Evolutionary conservation across 73 alveolate genomes (phyloP).

Genomic region (Paramecium primaurelia): DNA sequence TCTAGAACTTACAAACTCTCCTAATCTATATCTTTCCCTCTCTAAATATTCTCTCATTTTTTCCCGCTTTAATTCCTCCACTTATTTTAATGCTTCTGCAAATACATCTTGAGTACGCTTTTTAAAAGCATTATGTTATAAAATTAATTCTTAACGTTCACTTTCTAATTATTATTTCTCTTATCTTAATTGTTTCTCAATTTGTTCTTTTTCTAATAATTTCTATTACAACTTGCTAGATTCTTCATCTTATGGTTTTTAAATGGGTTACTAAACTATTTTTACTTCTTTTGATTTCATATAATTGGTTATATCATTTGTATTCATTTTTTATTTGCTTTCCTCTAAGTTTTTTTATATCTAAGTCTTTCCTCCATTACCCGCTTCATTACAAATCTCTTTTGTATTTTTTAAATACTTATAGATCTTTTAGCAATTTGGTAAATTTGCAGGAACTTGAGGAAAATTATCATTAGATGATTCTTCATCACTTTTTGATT

Average conservation of each 20-base stretch:
- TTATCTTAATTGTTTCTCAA: conserved; percentile 14
- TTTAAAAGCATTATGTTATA: not conserved
- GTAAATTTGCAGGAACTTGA: not conserved
- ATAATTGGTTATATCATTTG: not conserved
- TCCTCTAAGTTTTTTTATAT: not conserved
- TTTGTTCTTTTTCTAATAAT: not conserved
- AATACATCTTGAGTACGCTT: conserved; percentile 13
- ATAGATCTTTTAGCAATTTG: not conserved
- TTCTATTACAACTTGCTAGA: not conserved
- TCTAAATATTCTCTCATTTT: conserved; percentile 74
- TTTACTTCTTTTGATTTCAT: not conserved
- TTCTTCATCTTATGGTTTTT: not conserved
- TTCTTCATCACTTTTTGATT: conserved; percentile 26
- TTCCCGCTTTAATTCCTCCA: conserved; percentile 77
- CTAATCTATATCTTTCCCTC: conserved; percentile 79
- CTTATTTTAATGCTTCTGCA: conserved; percentile 14
- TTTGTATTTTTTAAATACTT: not conserved
- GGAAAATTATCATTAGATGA: not conserved
- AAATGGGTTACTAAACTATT: not conserved
- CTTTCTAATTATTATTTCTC: conserved; percentile 6
- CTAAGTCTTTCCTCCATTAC: not conserved
- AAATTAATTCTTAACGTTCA: not conserved
- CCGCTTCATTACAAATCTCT: not conserved
- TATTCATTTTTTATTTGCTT: not conserved
- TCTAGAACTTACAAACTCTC: conserved; percentile 64